Evolutionary conservation across 176 grass and related monocot species (phyloP).

Genomic region (Poa annua): DNA sequence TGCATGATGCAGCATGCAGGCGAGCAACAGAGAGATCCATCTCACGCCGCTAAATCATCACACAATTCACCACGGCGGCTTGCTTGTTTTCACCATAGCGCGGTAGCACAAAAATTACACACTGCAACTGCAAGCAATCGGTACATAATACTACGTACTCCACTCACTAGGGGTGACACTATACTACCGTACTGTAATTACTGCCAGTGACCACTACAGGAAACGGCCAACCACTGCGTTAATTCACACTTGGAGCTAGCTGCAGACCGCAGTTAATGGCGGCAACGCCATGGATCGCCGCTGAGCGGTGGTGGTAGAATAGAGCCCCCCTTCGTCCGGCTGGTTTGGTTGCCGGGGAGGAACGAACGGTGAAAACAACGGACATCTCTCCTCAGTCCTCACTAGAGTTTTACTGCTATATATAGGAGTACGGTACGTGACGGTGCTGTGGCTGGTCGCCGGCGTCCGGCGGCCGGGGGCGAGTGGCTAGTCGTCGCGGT

Average conservation of each 20-base stretch:
- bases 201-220: neutral
- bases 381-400: neutral
- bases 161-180: too few relatives aligned
- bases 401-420: conserved; percentile 1
- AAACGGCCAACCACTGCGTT: neutral
- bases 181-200: neutral
- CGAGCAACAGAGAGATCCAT: neutral
- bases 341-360: conserved; percentile 39
- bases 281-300: neutral
- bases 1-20: neutral
- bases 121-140: neutral
- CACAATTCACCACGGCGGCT: neutral
- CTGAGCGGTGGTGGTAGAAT: neutral
- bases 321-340: conserved; percentile 27
- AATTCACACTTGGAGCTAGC: neutral
- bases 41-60: too few relatives aligned
- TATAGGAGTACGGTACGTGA: neutral
- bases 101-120: conserved; percentile 37
- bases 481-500: conserved; percentile 17
- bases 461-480: neutral
- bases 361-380: conserved; percentile 15
- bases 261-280: conserved; percentile 28
- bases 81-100: neutral
- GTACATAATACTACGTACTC: too few relatives aligned
- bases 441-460: neutral